Evolutionary conservation across 192 early-diverging fungal genomes (phyloP).

Genomic region (Martensiomyces pterosporus): DNA sequence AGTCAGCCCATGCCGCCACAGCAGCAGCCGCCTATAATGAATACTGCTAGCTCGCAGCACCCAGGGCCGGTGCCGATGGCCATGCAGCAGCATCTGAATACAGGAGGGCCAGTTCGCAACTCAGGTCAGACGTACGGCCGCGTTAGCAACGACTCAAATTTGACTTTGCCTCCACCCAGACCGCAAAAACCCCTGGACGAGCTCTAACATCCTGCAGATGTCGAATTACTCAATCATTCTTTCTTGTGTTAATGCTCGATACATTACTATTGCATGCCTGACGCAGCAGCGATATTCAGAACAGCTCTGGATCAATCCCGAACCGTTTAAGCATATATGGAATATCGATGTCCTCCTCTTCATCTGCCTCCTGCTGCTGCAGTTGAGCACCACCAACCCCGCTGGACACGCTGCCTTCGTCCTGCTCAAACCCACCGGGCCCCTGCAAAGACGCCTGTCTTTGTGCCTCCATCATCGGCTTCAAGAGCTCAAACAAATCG

Average conservation of each 20-base stretch:
- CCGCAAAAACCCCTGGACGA: conserved; percentile 39
- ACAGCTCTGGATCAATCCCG: conserved; percentile 35
- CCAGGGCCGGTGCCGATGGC: conserved; percentile 23
- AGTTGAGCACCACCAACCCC: not conserved
- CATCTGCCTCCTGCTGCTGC: not conserved
- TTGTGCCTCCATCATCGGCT: conserved; percentile 36
- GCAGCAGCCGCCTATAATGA: too few relatives aligned
- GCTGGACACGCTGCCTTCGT: not conserved
- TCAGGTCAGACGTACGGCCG: conserved; percentile 10
- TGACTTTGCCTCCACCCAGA: conserved; percentile 29
- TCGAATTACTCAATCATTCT: not conserved
- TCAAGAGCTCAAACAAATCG: conserved; percentile 36
- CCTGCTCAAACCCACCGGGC: conserved; percentile 6
- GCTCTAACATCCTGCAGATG: not conserved
- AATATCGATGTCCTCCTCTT: conserved; percentile 11
- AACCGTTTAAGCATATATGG: conserved; percentile 35
- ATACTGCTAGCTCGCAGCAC: not conserved
- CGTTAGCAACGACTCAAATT: conserved; percentile 19
- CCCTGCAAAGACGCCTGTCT: conserved; percentile 9
- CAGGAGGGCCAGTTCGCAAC: not conserved
- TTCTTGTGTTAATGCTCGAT: not conserved
- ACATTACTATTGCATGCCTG: not conserved
- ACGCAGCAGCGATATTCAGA: conserved; percentile 4
- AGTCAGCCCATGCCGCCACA: too few relatives aligned
- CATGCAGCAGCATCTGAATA: conserved; percentile 8